Evolutionary conservation across 2,329 filamentous ascomycete genomes (phyloP), one percentile per base, ranked within the genome.

Genomic region (Fusarium redolens): DNA sequence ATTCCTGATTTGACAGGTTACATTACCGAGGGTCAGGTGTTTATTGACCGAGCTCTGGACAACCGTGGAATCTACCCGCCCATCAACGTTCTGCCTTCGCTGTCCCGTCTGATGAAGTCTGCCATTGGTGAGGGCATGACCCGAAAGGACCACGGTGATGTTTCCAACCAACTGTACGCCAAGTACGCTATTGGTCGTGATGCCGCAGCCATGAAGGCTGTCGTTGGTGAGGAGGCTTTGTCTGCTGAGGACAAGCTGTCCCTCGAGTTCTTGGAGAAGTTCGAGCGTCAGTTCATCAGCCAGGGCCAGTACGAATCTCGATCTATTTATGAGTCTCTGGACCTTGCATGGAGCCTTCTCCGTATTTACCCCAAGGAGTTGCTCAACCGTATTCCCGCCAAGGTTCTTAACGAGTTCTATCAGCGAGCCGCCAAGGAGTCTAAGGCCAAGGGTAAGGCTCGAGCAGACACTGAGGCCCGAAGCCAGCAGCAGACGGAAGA

Each of bases 101-200:
- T 99, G 43, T 99, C 96, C 30, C 96, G 96, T 90, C 92, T 99
- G 81, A 99, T 99, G 96, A 99, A 99, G 86, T 99, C 96, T 80
- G 96, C 96, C 83, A 99, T 99, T 80, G 96, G 96, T 78, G 95
- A 98, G 86, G 94, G 94, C 74, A 96, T 95, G 89, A 99, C 96
- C 31, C 93, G 96, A 79, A 95, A 94, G 84, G 97, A 99, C 80
- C 96, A 99, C 85, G 94, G 94, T 77, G 96, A 99, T 85, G 96
- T 99, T 56, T 99, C 96, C 77, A 99, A 99, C 88, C 96, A 99
- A 88, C 90, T 99, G 74, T 99, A 99, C 83, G 96, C 96, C 85
- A 99, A 99, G 86, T 99, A 99, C 83, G 96, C 96, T 83, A 98
- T 99, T 81, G 96, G 96, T 81, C 95, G 96, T 89, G 96, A 99